Percentiles rank a stretch among this genome's conserved stretches.
Evolutionary conservation across 495 filamentous ascomycete genomes (phyloP).

Genomic region (Letharia columbiana): DNA sequence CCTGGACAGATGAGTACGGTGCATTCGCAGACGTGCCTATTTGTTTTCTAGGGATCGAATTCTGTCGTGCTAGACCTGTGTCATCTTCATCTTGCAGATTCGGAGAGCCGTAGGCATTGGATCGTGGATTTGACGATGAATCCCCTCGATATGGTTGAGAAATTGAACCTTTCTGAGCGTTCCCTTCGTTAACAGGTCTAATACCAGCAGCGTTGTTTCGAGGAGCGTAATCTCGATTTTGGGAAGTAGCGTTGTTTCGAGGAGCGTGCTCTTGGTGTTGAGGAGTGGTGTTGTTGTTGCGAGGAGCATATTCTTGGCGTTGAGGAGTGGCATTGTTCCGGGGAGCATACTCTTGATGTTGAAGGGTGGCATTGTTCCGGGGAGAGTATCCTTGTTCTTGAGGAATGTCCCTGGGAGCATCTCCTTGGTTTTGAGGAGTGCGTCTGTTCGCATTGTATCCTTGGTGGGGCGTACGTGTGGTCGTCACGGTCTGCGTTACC

Average conservation of each 20-base stretch:
- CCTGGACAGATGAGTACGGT: slow-evolving; percentile 6
- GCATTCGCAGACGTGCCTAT: slow-evolving; percentile 10
- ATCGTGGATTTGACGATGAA: background rate
- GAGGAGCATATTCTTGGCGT: background rate
- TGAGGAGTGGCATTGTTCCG: background rate
- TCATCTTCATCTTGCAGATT: slow-evolving; percentile 3
- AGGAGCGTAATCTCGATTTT: background rate
- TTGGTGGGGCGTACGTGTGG: slow-evolving; percentile 1
- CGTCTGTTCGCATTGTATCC: background rate
- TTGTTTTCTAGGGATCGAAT: slow-evolving; percentile 20
- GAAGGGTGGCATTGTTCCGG: background rate
- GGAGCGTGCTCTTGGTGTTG: background rate
- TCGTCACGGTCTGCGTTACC: slow-evolving; percentile 6
- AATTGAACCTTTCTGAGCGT: background rate
- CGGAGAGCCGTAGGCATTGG: background rate
- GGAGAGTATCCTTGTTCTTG: background rate
- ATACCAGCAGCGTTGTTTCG: background rate
- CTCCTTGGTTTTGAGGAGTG: slow-evolving; percentile 1
- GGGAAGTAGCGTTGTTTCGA: background rate
- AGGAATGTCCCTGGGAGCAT: background rate
- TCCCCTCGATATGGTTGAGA: background rate
- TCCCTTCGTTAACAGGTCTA: background rate
- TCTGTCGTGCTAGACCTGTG: slow-evolving; percentile 6
- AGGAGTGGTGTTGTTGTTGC: background rate
- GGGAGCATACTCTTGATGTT: background rate